Evolutionary conservation across 1,284 basidiomycete genomes (phyloP).

Genomic region (Cutaneotrichosporon dermatis): DNA sequence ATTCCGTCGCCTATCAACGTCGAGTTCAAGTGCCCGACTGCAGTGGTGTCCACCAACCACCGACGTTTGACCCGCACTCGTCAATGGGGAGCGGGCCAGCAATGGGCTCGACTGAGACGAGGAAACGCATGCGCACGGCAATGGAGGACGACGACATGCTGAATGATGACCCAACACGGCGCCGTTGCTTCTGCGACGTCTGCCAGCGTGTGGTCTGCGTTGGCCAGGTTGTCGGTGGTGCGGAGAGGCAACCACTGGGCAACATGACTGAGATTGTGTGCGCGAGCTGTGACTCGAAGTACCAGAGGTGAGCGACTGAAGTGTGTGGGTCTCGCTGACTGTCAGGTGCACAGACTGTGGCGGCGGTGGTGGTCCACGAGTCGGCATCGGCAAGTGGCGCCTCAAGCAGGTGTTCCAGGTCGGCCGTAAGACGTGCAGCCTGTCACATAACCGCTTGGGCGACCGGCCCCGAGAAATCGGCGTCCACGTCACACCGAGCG

Average conservation of each 20-base stretch:
- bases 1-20: slow-evolving; percentile 33
- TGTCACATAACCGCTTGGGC: slow-evolving; percentile 48
- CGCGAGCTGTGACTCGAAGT: slow-evolving; percentile 39
- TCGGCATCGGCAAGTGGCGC: slow-evolving; percentile 52
- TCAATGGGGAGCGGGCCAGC: slow-evolving; percentile 6
- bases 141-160: slow-evolving; percentile 41
- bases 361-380: slow-evolving; percentile 47
- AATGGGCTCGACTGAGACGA: slow-evolving; percentile 39
- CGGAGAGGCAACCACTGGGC: slow-evolving; percentile 26
- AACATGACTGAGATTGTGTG: slow-evolving; percentile 42
- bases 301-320: slow-evolving; percentile 31
- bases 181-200: slow-evolving; percentile 42
- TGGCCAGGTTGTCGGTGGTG: slow-evolving; percentile 33
- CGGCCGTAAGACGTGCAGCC: slow-evolving; percentile 49
- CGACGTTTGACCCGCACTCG: slow-evolving; percentile 21
- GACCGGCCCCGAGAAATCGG: slow-evolving; percentile 44
- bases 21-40: slow-evolving; percentile 33
- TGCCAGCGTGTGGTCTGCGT: slow-evolving; percentile 42
- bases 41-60: slow-evolving; percentile 25
- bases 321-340: neutral
- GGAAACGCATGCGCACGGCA: slow-evolving; percentile 37
- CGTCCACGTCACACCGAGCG: slow-evolving; percentile 44
- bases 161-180: slow-evolving; percentile 11
- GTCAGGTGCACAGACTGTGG: slow-evolving; percentile 36
- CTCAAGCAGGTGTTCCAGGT: slow-evolving; percentile 51